Conservation (phyloP, 2,329 filamentous ascomycete genomes). For the Xylaria multiplex region DNA sequence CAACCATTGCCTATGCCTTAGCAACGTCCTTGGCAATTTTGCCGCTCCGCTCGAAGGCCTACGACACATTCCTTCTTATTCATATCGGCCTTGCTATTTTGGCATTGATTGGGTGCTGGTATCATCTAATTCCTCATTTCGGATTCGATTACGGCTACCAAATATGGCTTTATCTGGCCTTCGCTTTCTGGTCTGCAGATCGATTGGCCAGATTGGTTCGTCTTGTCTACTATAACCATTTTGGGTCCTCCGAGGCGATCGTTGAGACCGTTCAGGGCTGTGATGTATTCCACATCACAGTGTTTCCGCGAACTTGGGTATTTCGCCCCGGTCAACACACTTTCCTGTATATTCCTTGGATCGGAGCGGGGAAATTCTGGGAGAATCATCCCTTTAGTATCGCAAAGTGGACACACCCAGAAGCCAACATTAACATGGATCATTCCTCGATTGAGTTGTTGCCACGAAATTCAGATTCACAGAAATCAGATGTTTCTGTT, state of each 20-base stretch:
- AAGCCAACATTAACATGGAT: neutral
- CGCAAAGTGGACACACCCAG: constrained; percentile 31
- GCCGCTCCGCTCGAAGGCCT: constrained; percentile 44
- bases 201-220: constrained; percentile 37
- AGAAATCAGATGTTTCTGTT: neutral
- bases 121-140: constrained; percentile 42
- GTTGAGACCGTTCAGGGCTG: constrained; percentile 33
- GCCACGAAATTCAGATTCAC: neutral
- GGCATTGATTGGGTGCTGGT: constrained; percentile 44
- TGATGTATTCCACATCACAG: constrained; percentile 34
- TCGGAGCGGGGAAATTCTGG: constrained; percentile 38
- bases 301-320: constrained; percentile 25
- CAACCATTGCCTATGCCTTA: constrained; percentile 41
- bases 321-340: constrained; percentile 37
- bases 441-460: neutral
- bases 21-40: constrained; percentile 42
- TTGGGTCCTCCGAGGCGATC: constrained; percentile 27
- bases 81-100: constrained; percentile 46
- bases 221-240: constrained; percentile 38
- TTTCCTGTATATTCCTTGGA: constrained; percentile 38
- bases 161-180: constrained; percentile 43
- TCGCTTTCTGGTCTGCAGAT: constrained; percentile 42
- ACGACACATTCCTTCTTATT: constrained; percentile 46
- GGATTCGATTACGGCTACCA: constrained; percentile 43
- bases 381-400: constrained; percentile 45